Percentiles rank a stretch among this genome's conserved stretches.
Evolutionary conservation across 257 asterid species (phyloP).

Genomic region (Solanum megistacrolobum): DNA sequence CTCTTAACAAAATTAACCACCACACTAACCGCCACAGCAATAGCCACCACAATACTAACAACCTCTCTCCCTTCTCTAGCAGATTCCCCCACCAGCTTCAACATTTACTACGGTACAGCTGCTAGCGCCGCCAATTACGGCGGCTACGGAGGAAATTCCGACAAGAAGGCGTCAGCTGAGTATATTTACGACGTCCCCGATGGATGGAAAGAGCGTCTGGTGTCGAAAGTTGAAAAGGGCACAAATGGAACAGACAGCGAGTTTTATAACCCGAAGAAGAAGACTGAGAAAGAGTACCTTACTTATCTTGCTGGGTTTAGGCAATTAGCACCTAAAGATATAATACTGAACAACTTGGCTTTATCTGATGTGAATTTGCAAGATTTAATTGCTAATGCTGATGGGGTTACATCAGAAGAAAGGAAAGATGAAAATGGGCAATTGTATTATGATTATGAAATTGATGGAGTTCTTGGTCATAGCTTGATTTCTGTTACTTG

Average conservation of each 20-base stretch:
- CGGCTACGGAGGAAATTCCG: conserved; percentile 86
- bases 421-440: conserved; percentile 72
- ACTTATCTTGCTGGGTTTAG: conserved; percentile 75
- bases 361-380: conserved; percentile 79
- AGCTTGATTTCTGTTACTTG: conserved; percentile 90
- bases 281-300: conserved; percentile 65
- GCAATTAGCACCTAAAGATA: conserved; percentile 63
- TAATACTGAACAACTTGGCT: conserved; percentile 65
- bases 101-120: conserved; percentile 84
- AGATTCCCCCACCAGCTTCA: conserved; percentile 30
- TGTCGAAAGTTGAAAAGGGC: conserved; percentile 79
- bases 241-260: conserved; percentile 93
- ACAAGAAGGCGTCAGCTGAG: conserved; percentile 84
- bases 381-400: conserved; percentile 75
- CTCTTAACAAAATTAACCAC: conserved; percentile 28
- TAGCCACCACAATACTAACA: conserved; percentile 59
- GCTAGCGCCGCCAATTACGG: conserved; percentile 96
- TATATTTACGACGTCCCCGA: conserved; percentile 85
- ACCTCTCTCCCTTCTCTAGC: conserved; percentile 45
- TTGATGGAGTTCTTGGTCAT: conserved; percentile 58
- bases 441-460: conserved; percentile 71
- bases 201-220: conserved; percentile 80
- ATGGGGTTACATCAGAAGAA: conserved; percentile 54
- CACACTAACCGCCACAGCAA: conserved; percentile 58
- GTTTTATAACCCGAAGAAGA: conserved; percentile 86